Base-by-base conservation (phyloP, 768 basidiomycete genomes). In the Hypholoma fasciculare region DNA sequence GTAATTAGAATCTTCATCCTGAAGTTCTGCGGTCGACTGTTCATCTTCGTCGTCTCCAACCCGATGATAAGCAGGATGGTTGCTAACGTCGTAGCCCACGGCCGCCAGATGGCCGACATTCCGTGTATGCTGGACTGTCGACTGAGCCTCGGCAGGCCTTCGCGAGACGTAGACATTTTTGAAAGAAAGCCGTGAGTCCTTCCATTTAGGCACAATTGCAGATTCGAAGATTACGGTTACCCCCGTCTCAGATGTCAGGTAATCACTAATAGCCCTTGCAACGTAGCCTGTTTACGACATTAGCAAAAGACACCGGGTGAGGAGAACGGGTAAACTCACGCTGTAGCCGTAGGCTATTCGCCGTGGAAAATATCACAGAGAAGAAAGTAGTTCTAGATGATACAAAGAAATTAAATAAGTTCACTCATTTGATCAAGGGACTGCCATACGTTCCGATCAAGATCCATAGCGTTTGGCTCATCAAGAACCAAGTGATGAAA, bases 161-260 rank as follows among this genome's bases (percentile, higher is more conserved):
- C 94, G 87, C 20, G 94, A 96, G 47, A 99, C 80, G 65, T 92
- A 98, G 44, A 98, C 96, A 64, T 98, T 97, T 70, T 94, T 94
- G 82, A 99, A 96, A 0, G 95, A 95, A 54, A 99, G 89, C 13
- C 90, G 88, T 9, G 94, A 96, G 66, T 96, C 93, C 61, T 94
- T 92, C 94, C 96, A 97, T 71, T 94, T 95, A 2, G 97, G 96
- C 9, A 98, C 96, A 65, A 98, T 96, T 30, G 97, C 97, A 4
- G 92, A 94, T 72, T 99, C 97, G 70, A 98, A 98, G 53, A 96
- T 91, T 64, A 99, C 88, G 13, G 88, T 95, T 42, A 96, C 87
- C 2, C 97, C 97, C 0, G 96, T 97, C 69, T 95, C 91, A 0
- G 89, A 80, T 5, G 97, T 98, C 57, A 99, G 76, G 70, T 98